A percentile compares a stretch with the other conserved stretches of the same genome.
Conservation (phyloP, 129 eudicot species). For the Ambrosia artemisiifolia region DNA sequence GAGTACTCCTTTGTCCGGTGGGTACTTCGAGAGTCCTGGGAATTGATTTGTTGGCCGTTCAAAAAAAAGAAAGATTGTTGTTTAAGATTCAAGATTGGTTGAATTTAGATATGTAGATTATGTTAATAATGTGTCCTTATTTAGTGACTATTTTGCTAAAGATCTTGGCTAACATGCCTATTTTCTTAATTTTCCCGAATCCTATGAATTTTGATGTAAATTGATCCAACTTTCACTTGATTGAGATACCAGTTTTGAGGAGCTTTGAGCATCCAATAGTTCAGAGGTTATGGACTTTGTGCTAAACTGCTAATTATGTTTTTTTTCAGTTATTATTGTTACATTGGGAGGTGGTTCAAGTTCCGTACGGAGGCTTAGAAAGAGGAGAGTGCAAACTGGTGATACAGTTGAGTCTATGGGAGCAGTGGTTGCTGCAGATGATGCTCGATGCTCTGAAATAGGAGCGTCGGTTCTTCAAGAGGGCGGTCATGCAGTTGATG, state of each 20-base stretch:
- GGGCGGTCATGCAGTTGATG: conserved; percentile 94
- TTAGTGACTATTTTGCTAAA: no score
- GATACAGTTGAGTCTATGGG: conserved; percentile 51
- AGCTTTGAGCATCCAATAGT: not conserved
- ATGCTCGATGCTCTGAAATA: conserved; percentile 83
- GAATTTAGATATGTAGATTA: no score
- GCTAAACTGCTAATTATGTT: not conserved
- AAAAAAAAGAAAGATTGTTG: no score
- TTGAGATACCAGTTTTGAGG: not conserved
- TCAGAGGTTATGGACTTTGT: not conserved
- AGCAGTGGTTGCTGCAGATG: conserved; percentile 97
- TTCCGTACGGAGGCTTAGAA: conserved; percentile 12
- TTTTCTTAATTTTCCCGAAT: no score
- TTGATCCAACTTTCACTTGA: not conserved
- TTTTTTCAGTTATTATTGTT: conserved; percentile 33
- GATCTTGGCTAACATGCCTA: no score
- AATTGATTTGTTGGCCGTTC: no score
- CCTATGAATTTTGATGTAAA: not conserved
- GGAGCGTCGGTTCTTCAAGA: conserved; percentile 54
- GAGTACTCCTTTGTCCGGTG: no score
- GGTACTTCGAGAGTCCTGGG: no score
- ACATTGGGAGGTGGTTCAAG: conserved; percentile 25
- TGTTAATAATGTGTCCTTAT: no score
- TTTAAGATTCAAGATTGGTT: no score
- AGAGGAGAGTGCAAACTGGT: not conserved